Conservation (phyloP, 352 stramenopile genomes). For the Pythium monospermum region DNA sequence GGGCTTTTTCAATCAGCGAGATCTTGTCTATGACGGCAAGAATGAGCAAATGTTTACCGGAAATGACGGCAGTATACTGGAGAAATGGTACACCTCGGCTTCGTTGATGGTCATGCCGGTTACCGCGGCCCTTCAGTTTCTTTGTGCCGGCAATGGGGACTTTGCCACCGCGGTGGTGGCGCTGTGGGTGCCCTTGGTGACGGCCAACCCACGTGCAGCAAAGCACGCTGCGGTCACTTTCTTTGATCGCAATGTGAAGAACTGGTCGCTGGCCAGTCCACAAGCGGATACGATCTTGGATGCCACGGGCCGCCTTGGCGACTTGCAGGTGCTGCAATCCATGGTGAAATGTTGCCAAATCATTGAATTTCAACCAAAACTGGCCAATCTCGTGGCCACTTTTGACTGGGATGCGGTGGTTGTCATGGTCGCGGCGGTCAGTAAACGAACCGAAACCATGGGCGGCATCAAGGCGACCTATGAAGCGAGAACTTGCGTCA, state of each 20-base stretch:
- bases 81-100: constrained; percentile 15
- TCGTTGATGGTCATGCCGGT: constrained; percentile 12
- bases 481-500: background rate
- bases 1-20: background rate
- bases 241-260: background rate
- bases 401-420: background rate
- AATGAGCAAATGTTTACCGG: constrained; percentile 4
- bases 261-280: background rate
- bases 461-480: background rate
- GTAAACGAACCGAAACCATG: too few relatives aligned
- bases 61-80: constrained; percentile 4
- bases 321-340: background rate
- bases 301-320: background rate
- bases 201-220: background rate
- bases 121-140: background rate
- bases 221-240: background rate
- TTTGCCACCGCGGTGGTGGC: background rate
- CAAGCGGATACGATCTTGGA: background rate
- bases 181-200: background rate
- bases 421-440: background rate
- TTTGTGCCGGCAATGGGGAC: background rate
- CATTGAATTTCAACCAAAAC: background rate
- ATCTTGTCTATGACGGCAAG: constrained; percentile 1
- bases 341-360: background rate
- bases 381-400: background rate